phyloP scores from a whole-genome alignment of 345 rosid genomes.

The Eucalyptus brandiana region DNA sequence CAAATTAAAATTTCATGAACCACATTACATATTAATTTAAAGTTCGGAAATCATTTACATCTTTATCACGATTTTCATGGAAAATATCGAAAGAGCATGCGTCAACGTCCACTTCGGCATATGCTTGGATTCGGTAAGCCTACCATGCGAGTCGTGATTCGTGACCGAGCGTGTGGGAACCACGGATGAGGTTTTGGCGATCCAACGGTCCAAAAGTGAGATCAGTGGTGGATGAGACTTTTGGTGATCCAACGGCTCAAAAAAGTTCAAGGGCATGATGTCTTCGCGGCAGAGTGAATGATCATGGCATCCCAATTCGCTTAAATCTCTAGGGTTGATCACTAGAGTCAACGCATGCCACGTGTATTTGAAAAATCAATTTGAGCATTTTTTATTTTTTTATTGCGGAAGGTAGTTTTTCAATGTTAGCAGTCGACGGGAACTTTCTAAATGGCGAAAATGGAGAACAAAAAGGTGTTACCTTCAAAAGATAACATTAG shows the following conservation, averaged over 20 bases:
- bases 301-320: neutral
- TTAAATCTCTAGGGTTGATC: neutral
- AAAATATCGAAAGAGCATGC: neutral
- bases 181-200: no score
- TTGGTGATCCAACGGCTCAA: neutral
- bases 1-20: accelerated
- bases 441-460: neutral
- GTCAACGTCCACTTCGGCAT: neutral
- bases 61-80: neutral
- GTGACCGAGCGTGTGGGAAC: neutral
- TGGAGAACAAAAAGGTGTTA: neutral
- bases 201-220: no score
- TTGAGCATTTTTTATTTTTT: neutral
- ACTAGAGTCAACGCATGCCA: neutral
- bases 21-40: accelerated
- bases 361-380: neutral
- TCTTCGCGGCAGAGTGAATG: neutral
- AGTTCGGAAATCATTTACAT: accelerated
- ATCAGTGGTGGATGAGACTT: neutral
- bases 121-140: neutral
- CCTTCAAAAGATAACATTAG: neutral
- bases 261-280: neutral
- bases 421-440: neutral
- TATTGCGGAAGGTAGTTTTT: neutral
- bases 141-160: neutral